Evolutionary conservation across 2,329 filamentous ascomycete species (phyloP).

Genomic region (Purpureocillium lavendulum): DNA sequence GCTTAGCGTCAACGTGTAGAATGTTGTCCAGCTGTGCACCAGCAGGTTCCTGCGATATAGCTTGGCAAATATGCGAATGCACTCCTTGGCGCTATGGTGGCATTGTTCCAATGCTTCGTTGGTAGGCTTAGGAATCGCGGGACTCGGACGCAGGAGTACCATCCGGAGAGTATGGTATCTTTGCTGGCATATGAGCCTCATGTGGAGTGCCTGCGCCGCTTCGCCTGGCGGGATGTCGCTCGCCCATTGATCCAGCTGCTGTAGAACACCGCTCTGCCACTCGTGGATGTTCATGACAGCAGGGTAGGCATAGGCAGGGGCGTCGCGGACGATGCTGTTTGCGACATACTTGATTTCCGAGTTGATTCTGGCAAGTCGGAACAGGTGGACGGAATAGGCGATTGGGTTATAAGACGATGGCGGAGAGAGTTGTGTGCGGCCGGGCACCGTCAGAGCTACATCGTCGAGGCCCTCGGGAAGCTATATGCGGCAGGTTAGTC

Average conservation of each 20-base stretch:
- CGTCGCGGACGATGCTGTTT: constrained; percentile 39
- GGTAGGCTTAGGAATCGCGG: constrained; percentile 39
- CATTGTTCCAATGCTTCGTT: constrained; percentile 30
- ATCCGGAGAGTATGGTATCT: constrained; percentile 40
- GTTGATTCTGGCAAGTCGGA: constrained; percentile 37
- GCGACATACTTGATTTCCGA: constrained; percentile 51
- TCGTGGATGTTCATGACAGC: constrained; percentile 30
- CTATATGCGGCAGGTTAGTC: constrained; percentile 4
- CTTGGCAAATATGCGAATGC: constrained; percentile 29
- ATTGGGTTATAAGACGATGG: constrained; percentile 15
- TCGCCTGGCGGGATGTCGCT: constrained; percentile 21
- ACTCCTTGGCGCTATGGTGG: constrained; percentile 31
- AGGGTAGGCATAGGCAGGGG: constrained; percentile 40
- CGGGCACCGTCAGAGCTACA: neutral
- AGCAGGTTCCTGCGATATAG: constrained; percentile 36
- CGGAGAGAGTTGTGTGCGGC: neutral
- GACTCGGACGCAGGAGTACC: constrained; percentile 41
- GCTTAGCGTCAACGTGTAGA: constrained; percentile 39
- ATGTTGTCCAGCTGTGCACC: constrained; percentile 37
- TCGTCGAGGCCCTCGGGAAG: constrained; percentile 5
- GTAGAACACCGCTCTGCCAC: constrained; percentile 37
- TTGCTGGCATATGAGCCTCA: constrained; percentile 28
- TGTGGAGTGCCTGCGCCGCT: constrained; percentile 11
- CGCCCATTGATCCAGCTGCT: constrained; percentile 30
- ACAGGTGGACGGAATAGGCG: constrained; percentile 38